phyloP scores from a whole-genome alignment of 2,329 filamentous ascomycete genomes.

The Epichloe elymi region DNA sequence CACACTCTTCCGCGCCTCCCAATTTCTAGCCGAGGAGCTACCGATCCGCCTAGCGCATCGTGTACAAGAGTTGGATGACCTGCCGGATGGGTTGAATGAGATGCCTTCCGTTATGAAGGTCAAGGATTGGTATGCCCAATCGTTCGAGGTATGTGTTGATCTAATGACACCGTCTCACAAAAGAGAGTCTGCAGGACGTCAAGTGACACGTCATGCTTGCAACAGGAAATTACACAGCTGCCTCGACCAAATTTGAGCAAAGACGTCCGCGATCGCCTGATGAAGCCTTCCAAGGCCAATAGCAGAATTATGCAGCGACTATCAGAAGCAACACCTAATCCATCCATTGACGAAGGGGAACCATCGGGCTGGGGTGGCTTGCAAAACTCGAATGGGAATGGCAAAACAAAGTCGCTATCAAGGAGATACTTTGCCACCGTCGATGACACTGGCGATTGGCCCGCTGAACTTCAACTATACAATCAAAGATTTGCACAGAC shows the following conservation, averaged over 20 bases:
- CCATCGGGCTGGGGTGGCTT: conserved; percentile 48
- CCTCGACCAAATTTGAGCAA: conserved; percentile 62
- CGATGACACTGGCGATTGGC: conserved; percentile 82
- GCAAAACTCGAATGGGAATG: conserved; percentile 30
- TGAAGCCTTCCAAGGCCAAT: conserved; percentile 45
- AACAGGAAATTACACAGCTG: conserved; percentile 79
- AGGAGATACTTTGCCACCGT: conserved; percentile 77
- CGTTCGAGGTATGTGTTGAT: conserved; percentile 69
- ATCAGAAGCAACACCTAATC: conserved; percentile 76
- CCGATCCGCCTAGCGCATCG: conserved; percentile 93
- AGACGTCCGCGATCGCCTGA: conserved; percentile 67
- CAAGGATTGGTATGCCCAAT: conserved; percentile 98
- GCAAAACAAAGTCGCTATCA: conserved; percentile 34
- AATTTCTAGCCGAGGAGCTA: conserved; percentile 96
- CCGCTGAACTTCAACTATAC: conserved; percentile 85
- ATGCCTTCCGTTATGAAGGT: conserved; percentile 96
- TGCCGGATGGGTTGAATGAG: conserved; percentile 91
- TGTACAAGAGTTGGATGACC: conserved; percentile 80
- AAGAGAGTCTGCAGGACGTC: neutral
- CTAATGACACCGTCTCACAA: neutral
- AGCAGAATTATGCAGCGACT: conserved; percentile 58
- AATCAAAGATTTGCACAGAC: conserved; percentile 84
- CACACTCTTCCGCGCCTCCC: conserved; percentile 91
- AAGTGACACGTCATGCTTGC: conserved; percentile 2
- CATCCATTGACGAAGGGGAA: conserved; percentile 74